phyloP scores from a whole-genome alignment of 352 stramenopile genomes.

The Pythium brachiatum region DNA sequence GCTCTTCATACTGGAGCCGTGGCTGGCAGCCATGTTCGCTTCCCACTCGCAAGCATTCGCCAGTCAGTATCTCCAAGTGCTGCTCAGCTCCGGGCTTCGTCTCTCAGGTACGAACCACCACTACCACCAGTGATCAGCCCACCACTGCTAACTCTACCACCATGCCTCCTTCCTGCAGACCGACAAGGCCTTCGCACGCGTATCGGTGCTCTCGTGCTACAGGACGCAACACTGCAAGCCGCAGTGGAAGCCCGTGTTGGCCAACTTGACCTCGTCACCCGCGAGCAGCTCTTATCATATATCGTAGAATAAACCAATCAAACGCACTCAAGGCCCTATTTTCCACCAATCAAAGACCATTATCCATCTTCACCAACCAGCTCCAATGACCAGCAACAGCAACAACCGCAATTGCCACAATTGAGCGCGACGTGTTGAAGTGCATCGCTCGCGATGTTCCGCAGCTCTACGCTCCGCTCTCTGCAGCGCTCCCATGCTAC shows the following conservation, averaged over 20 bases:
- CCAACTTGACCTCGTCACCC: conserved; percentile 4
- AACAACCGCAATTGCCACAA: not conserved
- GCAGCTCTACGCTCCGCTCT: not conserved
- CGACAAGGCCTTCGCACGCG: conserved; percentile 5
- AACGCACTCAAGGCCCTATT: not conserved
- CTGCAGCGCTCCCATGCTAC: not conserved
- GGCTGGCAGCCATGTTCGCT: conserved; percentile 17
- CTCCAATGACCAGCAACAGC: not conserved
- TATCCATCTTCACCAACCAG: conserved; percentile 11
- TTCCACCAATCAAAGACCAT: conserved; percentile 14
- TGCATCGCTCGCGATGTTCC: conserved; percentile 7
- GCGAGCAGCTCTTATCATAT: conserved; percentile 12
- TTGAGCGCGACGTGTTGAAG: conserved; percentile 5
- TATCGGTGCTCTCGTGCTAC: conserved; percentile 21
- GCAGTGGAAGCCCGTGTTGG: conserved; percentile 4
- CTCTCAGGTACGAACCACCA: not conserved
- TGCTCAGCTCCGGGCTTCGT: conserved; percentile 1
- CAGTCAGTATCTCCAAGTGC: not conserved
- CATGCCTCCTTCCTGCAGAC: conserved; percentile 5
- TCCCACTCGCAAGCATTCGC: conserved; percentile 5
- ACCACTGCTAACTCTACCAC: not conserved
- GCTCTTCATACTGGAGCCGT: conserved; percentile 8
- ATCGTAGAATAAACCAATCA: conserved; percentile 26
- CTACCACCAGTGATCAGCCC: not conserved
- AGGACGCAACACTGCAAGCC: not conserved